Conservation (phyloP, 768 basidiomycete genomes). For the Podaxis pistillaris region DNA sequence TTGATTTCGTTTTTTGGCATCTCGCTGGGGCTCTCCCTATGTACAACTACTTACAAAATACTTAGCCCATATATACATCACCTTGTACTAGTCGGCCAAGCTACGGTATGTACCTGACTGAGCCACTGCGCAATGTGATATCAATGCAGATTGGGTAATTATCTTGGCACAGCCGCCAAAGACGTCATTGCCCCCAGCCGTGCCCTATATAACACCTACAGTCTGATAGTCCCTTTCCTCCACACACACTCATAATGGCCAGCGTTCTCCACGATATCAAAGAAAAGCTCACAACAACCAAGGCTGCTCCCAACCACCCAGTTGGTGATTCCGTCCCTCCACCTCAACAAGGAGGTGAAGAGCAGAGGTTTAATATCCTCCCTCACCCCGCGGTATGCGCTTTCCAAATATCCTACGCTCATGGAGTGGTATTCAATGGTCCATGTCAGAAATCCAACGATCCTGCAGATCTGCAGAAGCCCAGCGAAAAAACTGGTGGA, state of each 20-base stretch:
- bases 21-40: background rate
- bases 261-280: constrained; percentile 26
- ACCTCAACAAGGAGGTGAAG: constrained; percentile 20
- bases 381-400: constrained; percentile 59
- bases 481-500: constrained; percentile 32
- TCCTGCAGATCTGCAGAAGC: constrained; percentile 53
- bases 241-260: constrained; percentile 20
- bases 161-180: background rate
- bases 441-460: constrained; percentile 54
- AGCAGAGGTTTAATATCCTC: constrained; percentile 48
- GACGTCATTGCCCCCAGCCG: constrained; percentile 3
- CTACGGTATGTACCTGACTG: background rate
- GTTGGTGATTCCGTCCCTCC: constrained; percentile 11
- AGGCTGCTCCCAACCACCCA: background rate
- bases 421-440: background rate
- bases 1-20: background rate
- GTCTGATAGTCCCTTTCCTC: background rate
- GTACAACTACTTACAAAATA: background rate
- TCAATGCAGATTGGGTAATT: background rate
- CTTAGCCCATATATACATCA: background rate
- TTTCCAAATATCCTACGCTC: background rate
- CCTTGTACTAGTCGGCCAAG: background rate
- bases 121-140: background rate
- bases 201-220: constrained; percentile 5
- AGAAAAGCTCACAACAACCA: constrained; percentile 18